Percentiles rank a stretch among this genome's conserved stretches.
Conservation (phyloP, 75 land plant genomes). For the Ceratopteris richardii region DNA sequence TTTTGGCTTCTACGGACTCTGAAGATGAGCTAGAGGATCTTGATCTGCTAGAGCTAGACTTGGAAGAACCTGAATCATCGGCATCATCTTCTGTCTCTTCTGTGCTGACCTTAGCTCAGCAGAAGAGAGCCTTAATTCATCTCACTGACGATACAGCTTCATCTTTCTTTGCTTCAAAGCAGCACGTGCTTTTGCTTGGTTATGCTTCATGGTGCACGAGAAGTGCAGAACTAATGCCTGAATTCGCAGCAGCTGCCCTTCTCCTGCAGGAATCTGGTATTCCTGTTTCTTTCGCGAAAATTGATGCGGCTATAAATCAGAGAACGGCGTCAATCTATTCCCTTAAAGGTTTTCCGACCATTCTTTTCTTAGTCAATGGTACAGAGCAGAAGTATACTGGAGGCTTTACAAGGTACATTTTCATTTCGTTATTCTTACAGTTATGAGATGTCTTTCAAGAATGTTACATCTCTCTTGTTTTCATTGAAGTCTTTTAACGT, state of each 20-base stretch:
- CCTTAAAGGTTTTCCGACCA: conserved; percentile 80
- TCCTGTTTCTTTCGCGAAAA: conserved; percentile 61
- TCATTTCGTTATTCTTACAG: too few relatives aligned
- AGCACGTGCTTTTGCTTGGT: conserved; percentile 71
- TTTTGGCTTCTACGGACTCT: not conserved
- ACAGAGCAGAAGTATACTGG: conserved; percentile 47
- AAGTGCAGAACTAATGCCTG: conserved; percentile 82
- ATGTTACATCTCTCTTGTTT: too few relatives aligned
- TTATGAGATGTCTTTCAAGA: too few relatives aligned
- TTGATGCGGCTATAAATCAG: conserved; percentile 64
- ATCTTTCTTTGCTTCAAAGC: conserved; percentile 35
- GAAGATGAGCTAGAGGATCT: conserved; percentile 35
- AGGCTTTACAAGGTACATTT: conserved; percentile 54
- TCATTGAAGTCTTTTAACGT: too few relatives aligned
- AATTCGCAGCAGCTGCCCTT: conserved; percentile 74
- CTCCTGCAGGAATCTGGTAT: conserved; percentile 38
- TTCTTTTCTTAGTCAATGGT: conserved; percentile 77
- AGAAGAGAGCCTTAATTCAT: conserved; percentile 46
- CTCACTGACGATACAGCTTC: conserved; percentile 53
- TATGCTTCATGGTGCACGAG: conserved; percentile 85
- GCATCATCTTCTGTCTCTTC: conserved; percentile 28
- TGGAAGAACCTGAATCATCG: conserved; percentile 12
- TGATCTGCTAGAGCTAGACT: conserved; percentile 49
- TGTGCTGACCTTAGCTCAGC: conserved; percentile 42
- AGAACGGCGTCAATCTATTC: conserved; percentile 43